Evolutionary conservation across 116 monocot genomes (phyloP).

Genomic region (Iris pallida): DNA sequence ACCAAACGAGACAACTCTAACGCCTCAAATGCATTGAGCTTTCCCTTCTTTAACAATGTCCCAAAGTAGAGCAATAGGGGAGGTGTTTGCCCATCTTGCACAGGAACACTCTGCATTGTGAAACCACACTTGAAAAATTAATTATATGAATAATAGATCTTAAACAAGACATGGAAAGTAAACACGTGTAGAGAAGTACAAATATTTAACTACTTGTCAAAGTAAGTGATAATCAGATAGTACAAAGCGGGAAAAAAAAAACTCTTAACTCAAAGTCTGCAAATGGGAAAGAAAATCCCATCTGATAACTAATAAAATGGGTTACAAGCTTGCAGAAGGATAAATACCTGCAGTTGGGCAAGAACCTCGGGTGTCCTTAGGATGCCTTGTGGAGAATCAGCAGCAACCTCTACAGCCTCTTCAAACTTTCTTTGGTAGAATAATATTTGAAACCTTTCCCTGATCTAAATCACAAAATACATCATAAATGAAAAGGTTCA

Average conservation of each 20-base stretch:
- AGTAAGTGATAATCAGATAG: too few relatives aligned
- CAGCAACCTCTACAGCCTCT: conserved; percentile 89
- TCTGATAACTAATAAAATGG: too few relatives aligned
- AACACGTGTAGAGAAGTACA: too few relatives aligned
- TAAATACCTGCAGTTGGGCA: conserved; percentile 72
- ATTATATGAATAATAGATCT: too few relatives aligned
- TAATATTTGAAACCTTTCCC: conserved; percentile 74
- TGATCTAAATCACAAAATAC: conserved; percentile 35
- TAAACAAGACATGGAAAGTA: too few relatives aligned
- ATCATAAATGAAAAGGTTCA: too few relatives aligned
- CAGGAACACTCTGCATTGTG: conserved; percentile 62
- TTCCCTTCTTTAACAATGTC: conserved; percentile 71
- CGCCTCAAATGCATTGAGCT: conserved; percentile 80
- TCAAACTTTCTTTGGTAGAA: conserved; percentile 84
- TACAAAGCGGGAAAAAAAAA: too few relatives aligned
- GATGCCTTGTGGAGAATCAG: conserved; percentile 81
- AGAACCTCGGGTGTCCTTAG: conserved; percentile 77
- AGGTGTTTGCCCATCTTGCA: conserved; percentile 82
- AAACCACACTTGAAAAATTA: too few relatives aligned
- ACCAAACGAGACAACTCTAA: conserved; percentile 81
- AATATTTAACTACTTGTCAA: too few relatives aligned
- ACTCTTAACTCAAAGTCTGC: too few relatives aligned
- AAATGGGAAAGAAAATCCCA: too few relatives aligned
- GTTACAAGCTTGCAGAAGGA: conserved; percentile 1
- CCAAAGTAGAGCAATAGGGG: conserved; percentile 86